Conservation (phyloP, 129 eudicot genomes). For the Logfia minima region DNA sequence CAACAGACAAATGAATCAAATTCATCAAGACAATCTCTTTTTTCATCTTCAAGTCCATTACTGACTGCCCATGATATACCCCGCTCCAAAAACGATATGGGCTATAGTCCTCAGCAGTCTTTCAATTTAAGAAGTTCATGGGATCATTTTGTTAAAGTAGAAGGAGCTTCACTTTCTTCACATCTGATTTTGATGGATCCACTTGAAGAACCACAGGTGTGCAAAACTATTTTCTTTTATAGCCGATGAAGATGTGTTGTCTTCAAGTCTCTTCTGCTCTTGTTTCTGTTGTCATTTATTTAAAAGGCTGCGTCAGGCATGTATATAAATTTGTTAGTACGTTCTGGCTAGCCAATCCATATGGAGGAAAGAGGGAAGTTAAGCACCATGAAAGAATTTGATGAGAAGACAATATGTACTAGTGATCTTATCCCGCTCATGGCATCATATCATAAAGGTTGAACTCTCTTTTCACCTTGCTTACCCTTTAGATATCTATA, state of each 20-base stretch:
- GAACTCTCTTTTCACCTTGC: conserved; percentile 1
- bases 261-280: not conserved
- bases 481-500: not conserved
- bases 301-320: conserved; percentile 7
- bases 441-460: conserved; percentile 93
- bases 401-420: conserved; percentile 93
- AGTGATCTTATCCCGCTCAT: conserved; percentile 75
- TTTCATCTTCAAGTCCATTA: conserved; percentile 59
- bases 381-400: conserved; percentile 76
- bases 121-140: conserved; percentile 34
- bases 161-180: conserved; percentile 29
- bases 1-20: conserved; percentile 71
- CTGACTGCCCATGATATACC: conserved; percentile 53
- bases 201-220: conserved; percentile 86
- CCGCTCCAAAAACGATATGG: conserved; percentile 65
- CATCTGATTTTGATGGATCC: conserved; percentile 65
- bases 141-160: conserved; percentile 47
- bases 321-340: conserved; percentile 17
- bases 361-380: conserved; percentile 87
- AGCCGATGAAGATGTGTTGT: not conserved
- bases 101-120: conserved; percentile 62
- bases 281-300: conserved; percentile 1
- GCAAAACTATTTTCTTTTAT: conserved; percentile 14
- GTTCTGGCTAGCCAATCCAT: conserved; percentile 55
- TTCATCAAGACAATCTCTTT: conserved; percentile 40